phyloP scores from a whole-genome alignment of 768 basidiomycete species.

The Leccinellum albellum region DNA sequence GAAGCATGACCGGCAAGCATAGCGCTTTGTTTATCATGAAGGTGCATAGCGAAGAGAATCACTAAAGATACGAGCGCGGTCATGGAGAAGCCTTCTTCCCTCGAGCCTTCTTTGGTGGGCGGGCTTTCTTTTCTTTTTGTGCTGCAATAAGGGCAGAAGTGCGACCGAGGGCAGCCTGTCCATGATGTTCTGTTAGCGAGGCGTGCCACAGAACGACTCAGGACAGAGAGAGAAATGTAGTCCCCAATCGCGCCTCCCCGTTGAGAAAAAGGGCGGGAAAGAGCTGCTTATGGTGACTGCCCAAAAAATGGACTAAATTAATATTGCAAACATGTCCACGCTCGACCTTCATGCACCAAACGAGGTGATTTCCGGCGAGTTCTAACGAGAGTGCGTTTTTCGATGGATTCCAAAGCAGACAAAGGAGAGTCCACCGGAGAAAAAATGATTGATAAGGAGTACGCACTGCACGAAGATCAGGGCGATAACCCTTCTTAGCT shows the following conservation, averaged over 20 bases:
- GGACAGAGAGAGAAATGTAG: constrained; percentile 15
- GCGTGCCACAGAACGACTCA: constrained; percentile 45
- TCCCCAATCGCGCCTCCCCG: constrained; percentile 33
- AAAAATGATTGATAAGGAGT: not conserved
- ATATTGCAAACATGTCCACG: constrained; percentile 93
- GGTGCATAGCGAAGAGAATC: constrained; percentile 17
- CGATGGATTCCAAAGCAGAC: not conserved
- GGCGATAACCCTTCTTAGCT: constrained; percentile 69
- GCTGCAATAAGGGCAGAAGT: constrained; percentile 67
- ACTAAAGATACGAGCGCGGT: constrained; percentile 27
- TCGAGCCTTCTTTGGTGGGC: constrained; percentile 65
- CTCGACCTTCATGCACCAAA: constrained; percentile 76
- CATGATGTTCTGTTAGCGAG: constrained; percentile 18
- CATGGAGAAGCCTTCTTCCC: constrained; percentile 54
- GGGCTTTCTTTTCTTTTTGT: constrained; percentile 67
- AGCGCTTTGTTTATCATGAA: constrained; percentile 18
- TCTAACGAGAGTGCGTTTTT: constrained; percentile 82
- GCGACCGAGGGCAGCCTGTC: constrained; percentile 71
- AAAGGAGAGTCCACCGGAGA: not conserved
- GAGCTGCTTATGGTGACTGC: constrained; percentile 18
- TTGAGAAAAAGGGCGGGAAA: constrained; percentile 17
- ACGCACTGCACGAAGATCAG: constrained; percentile 76
- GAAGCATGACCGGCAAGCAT: constrained; percentile 5
- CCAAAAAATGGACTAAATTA: constrained; percentile 25
- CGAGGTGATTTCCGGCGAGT: constrained; percentile 70